These are phyloP conservation scores for Cladosporium phlei DNA, from an alignment of 2,329 filamentous ascomycete genomes.

Conservation along the genomic window DNA sequence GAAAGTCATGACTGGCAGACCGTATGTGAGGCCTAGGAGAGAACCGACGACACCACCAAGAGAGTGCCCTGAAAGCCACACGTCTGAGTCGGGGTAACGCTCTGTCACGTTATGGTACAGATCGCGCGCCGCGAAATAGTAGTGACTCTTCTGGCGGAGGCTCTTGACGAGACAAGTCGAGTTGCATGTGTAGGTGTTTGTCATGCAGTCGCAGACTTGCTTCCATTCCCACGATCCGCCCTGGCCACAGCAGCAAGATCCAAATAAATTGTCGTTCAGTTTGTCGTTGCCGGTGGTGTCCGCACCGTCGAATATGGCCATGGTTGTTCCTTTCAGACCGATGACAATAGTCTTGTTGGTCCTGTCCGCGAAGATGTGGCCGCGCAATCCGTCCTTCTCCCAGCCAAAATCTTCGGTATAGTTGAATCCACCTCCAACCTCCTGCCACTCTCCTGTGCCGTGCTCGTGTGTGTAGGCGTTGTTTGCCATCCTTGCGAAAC, in stretches of 20 bases:
- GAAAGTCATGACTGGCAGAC: slow-evolving; percentile 81
- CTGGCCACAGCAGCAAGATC: slow-evolving; percentile 92
- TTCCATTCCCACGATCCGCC: slow-evolving; percentile 84
- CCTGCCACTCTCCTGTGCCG: slow-evolving; percentile 67
- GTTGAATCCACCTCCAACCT: slow-evolving; percentile 72
- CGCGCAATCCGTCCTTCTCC: slow-evolving; percentile 79
- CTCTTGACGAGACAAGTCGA: slow-evolving; percentile 76
- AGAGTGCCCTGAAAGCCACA: slow-evolving; percentile 88
- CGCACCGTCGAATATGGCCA: slow-evolving; percentile 86
- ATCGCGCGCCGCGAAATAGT: slow-evolving; percentile 81
- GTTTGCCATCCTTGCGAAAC: slow-evolving; percentile 79
- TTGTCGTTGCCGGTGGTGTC: slow-evolving; percentile 95
- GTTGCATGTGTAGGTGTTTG: slow-evolving; percentile 81
- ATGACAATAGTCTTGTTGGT: slow-evolving; percentile 81
- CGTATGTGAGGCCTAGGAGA: slow-evolving; percentile 81
- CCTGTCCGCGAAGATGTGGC: slow-evolving; percentile 83
- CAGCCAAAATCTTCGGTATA: slow-evolving; percentile 83
- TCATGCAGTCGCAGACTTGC: slow-evolving; percentile 86
- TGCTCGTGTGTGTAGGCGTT: slow-evolving; percentile 80
- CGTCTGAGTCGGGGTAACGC: slow-evolving; percentile 71
- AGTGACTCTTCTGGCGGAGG: slow-evolving; percentile 74
- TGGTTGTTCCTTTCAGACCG: slow-evolving; percentile 62
- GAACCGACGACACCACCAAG: slow-evolving; percentile 81
- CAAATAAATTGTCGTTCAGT: slow-evolving; percentile 94
- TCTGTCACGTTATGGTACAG: slow-evolving; percentile 86